These are phyloP conservation scores for Endoconidiophora laricicola DNA, from an alignment of 2,329 filamentous ascomycete genomes.

Conservation along the genomic window DNA sequence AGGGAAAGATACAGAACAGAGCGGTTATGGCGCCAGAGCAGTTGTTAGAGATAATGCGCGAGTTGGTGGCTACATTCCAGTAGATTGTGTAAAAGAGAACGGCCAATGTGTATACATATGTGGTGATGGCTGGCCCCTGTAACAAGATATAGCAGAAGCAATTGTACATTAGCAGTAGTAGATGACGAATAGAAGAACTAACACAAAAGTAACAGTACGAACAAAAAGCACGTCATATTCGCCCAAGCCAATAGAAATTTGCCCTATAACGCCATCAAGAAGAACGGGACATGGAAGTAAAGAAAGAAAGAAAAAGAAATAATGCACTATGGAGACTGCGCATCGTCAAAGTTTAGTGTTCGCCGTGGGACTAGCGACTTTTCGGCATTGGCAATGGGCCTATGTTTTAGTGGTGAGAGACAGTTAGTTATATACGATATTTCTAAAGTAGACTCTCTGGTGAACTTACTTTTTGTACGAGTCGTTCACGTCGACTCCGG, in stretches of 20 bases:
- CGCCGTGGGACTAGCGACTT: slow-evolving; percentile 3
- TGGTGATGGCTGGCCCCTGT: neutral
- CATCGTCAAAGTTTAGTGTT: neutral
- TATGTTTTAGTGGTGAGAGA: neutral
- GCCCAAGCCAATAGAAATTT: too few species aligned
- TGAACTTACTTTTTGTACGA: slow-evolving; percentile 9
- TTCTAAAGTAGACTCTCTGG: neutral
- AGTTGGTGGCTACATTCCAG: slow-evolving; percentile 31
- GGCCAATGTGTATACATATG: slow-evolving; percentile 6
- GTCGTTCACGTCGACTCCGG: slow-evolving; percentile 36
- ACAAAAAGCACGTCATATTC: neutral
- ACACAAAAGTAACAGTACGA: neutral
- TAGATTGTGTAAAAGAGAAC: slow-evolving; percentile 18
- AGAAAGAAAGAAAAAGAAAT: neutral
- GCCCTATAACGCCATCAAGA: neutral
- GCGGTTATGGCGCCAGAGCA: slow-evolving; percentile 28
- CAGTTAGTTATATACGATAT: neutral
- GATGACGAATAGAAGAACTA: neutral
- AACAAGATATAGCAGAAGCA: neutral
- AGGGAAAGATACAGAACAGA: slow-evolving; percentile 17
- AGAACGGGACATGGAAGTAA: neutral
- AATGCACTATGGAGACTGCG: neutral
- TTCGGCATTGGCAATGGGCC: slow-evolving; percentile 8
- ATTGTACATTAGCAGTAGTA: slow-evolving; percentile 1
- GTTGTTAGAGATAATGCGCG: slow-evolving; percentile 28